A percentile compares a stretch with the other conserved stretches of the same genome.
These are phyloP conservation scores for Cutaneotrichosporon sp. DNA, from an alignment of 1,284 basidiomycete species.

Conservation along the genomic window DNA sequence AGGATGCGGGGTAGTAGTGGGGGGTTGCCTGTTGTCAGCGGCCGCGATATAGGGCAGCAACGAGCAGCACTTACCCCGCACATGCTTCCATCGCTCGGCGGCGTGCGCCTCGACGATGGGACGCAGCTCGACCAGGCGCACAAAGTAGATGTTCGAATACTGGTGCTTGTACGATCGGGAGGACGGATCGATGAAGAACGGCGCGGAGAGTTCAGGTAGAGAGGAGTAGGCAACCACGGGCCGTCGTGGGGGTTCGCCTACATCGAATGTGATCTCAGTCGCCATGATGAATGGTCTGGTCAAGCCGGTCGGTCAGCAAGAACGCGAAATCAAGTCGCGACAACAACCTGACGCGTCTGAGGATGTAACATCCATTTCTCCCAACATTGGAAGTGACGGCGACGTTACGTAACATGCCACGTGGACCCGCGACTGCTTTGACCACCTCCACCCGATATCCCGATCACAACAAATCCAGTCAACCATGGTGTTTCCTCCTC, in stretches of 20 bases:
- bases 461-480: constrained; percentile 5
- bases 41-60: background rate
- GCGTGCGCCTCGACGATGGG: constrained; percentile 63
- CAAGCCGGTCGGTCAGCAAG: background rate
- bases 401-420: constrained; percentile 1
- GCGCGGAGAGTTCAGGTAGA: constrained; percentile 42
- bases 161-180: constrained; percentile 62
- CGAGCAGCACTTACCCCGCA: constrained; percentile 53
- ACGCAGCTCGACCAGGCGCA: constrained; percentile 64
- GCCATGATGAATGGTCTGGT: constrained; percentile 9
- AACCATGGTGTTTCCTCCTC: too few relatives aligned
- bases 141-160: constrained; percentile 89
- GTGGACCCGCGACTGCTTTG: constrained; percentile 6
- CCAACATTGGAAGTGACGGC: too few relatives aligned
- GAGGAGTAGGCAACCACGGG: constrained; percentile 34
- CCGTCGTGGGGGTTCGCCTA: constrained; percentile 15
- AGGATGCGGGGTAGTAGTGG: constrained; percentile 75
- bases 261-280: constrained; percentile 7
- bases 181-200: constrained; percentile 44
- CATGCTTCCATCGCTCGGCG: constrained; percentile 59
- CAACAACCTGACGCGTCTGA: background rate
- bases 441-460: too few relatives aligned
- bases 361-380: too few relatives aligned
- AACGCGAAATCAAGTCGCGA: constrained; percentile 4
- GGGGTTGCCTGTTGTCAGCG: constrained; percentile 60